Percentiles rank a stretch among this genome's conserved stretches.
Conservation (phyloP, 2,329 filamentous ascomycete genomes). For the Talaromyces atroroseus region DNA sequence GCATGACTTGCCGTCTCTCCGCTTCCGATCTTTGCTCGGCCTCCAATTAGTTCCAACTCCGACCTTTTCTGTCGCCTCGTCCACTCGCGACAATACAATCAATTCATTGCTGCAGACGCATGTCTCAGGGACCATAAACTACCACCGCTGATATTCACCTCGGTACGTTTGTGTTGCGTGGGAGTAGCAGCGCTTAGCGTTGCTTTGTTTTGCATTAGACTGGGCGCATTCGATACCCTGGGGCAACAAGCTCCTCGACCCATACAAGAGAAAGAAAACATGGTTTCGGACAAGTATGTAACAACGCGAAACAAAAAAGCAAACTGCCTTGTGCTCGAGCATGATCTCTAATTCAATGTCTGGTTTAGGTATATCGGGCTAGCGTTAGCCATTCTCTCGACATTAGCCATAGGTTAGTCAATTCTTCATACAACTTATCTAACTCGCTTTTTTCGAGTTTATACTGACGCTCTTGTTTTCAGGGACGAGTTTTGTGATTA, state of each 20-base stretch:
- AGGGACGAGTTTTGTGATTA: constrained; percentile 98
- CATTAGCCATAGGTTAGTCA: constrained; percentile 41
- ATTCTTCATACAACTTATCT: constrained; percentile 13
- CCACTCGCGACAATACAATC: neutral
- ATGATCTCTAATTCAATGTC: constrained; percentile 3
- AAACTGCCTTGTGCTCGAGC: neutral
- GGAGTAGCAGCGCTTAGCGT: neutral
- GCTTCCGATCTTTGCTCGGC: neutral
- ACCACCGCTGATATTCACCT: constrained; percentile 1
- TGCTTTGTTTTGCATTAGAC: constrained; percentile 20
- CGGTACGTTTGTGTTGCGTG: constrained; percentile 6
- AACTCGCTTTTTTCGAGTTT: neutral
- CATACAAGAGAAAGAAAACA: constrained; percentile 19
- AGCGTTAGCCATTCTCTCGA: constrained; percentile 43
- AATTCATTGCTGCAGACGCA: constrained; percentile 7
- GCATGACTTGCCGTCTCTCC: neutral
- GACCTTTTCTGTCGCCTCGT: constrained; percentile 15
- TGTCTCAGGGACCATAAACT: neutral
- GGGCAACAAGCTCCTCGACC: constrained; percentile 33
- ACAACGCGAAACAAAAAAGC: neutral
- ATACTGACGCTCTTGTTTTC: neutral
- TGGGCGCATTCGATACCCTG: constrained; percentile 29
- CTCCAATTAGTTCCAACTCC: constrained; percentile 1
- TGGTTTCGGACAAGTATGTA: constrained; percentile 42
- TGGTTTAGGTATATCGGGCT: constrained; percentile 42